These are phyloP conservation scores for Fistulifera solaris DNA, from an alignment of 108 stramenopile genomes.

Conservation along the genomic window DNA sequence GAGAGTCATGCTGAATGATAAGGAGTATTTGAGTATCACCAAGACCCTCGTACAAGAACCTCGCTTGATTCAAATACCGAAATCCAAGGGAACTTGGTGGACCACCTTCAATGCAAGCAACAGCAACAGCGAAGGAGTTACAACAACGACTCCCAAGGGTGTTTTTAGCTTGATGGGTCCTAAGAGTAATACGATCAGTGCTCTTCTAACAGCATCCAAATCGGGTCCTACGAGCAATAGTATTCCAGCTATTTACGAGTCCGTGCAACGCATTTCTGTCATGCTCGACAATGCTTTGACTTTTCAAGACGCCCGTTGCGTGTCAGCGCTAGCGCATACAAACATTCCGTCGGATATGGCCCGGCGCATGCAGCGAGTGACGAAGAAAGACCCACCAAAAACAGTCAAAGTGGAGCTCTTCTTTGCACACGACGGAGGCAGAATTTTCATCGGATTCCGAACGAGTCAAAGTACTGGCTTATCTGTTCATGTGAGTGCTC, in stretches of 20 bases:
- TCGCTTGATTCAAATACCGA: conserved; percentile 16
- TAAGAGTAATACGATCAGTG: background rate
- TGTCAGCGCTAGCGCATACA: conserved; percentile 54
- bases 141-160: conserved; percentile 32
- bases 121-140: conserved; percentile 41
- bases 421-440: conserved; percentile 44
- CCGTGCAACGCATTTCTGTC: conserved; percentile 30
- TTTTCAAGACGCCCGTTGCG: conserved; percentile 36
- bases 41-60: conserved; percentile 55
- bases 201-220: conserved; percentile 12
- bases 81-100: background rate
- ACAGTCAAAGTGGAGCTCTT: conserved; percentile 53
- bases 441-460: conserved; percentile 74
- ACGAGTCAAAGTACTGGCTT: conserved; percentile 77
- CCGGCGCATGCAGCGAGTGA: conserved; percentile 68
- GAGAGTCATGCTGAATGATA: conserved; percentile 48
- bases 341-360: conserved; percentile 50
- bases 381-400: conserved; percentile 70
- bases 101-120: background rate
- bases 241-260: conserved; percentile 16
- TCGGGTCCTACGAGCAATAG: conserved; percentile 13
- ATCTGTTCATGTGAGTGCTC: conserved; percentile 66
- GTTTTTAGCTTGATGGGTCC: conserved; percentile 37
- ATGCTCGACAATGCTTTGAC: background rate
- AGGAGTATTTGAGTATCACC: conserved; percentile 32